phyloP scores from a whole-genome alignment of 305 asterid species.

The Fraxinus velutina region DNA sequence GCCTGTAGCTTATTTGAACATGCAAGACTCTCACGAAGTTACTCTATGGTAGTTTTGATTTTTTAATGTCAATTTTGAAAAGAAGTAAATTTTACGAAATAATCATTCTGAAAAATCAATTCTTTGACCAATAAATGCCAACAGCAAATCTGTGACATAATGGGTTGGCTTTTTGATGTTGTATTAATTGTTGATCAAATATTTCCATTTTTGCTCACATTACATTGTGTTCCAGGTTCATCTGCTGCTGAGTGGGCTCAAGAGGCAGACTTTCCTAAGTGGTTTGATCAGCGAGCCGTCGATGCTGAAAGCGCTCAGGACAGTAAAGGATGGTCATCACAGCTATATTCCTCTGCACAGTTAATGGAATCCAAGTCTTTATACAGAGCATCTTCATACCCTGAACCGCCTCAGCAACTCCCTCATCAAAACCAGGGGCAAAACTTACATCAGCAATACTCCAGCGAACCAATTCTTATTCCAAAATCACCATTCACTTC shows the following conservation, averaged over 20 bases:
- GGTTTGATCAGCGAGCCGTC: slow-evolving; percentile 51
- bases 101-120: background rate
- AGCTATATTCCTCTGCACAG: slow-evolving; percentile 48
- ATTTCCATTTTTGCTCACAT: slow-evolving; percentile 12
- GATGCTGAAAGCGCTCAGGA: slow-evolving; percentile 48
- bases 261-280: slow-evolving; percentile 48
- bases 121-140: background rate
- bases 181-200: background rate
- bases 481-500: slow-evolving; percentile 69
- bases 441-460: slow-evolving; percentile 44
- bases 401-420: slow-evolving; percentile 70
- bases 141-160: background rate
- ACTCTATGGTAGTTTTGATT: background rate
- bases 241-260: slow-evolving; percentile 68
- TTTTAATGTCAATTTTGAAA: background rate
- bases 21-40: background rate
- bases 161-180: background rate
- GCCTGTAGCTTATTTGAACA: background rate
- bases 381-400: slow-evolving; percentile 79
- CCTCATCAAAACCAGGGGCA: slow-evolving; percentile 35
- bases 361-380: slow-evolving; percentile 48
- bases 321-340: slow-evolving; percentile 57
- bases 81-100: background rate
- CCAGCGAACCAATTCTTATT: slow-evolving; percentile 61
- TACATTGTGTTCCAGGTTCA: slow-evolving; percentile 50